phyloP scores from a whole-genome alignment of 75 land plant species.

The Pinus taeda region DNA sequence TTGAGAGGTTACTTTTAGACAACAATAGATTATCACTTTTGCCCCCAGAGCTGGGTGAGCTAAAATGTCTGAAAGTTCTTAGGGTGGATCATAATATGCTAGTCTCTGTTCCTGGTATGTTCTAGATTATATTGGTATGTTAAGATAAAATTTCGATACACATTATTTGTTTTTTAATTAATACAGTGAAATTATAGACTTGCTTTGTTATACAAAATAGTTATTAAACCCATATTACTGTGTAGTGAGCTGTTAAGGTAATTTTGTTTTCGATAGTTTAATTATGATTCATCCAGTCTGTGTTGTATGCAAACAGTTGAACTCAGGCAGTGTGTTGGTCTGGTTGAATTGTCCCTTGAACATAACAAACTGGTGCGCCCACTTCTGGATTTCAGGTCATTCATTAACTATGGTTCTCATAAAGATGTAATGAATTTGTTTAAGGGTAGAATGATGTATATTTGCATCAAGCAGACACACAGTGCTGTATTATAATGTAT shows the following conservation, averaged over 20 bases:
- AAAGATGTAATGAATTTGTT: neutral
- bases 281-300: constrained; percentile 1
- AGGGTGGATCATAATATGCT: constrained; percentile 84
- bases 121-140: neutral
- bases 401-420: neutral
- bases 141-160: neutral
- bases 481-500: neutral
- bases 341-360: constrained; percentile 93
- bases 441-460: neutral
- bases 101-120: constrained; percentile 88
- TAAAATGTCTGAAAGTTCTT: constrained; percentile 82
- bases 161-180: neutral
- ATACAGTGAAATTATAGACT: neutral
- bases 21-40: constrained; percentile 72
- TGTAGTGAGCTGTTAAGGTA: neutral
- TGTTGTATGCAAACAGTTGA: constrained; percentile 60
- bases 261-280: constrained; percentile 5
- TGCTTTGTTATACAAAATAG: neutral
- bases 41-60: constrained; percentile 89
- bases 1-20: constrained; percentile 86
- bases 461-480: neutral
- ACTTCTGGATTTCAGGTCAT: constrained; percentile 95
- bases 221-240: neutral
- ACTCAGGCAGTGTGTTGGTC: constrained; percentile 73
- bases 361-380: constrained; percentile 96